Conservation (phyloP, 2,329 filamentous ascomycete genomes). For the Sporothrix pseudoabietina region DNA sequence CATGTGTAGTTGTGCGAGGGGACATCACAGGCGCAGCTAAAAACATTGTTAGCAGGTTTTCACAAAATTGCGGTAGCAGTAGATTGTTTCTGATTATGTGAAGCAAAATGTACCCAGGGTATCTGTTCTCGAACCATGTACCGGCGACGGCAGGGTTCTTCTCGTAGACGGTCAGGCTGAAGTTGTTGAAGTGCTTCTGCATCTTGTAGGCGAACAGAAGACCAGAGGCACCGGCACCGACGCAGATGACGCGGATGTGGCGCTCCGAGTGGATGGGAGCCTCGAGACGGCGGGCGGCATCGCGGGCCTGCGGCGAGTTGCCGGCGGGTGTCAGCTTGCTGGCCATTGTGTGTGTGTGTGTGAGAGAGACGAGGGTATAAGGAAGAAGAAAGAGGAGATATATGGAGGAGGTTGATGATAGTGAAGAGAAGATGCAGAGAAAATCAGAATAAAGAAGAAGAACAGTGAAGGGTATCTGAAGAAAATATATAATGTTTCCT, state of each 20-base stretch:
- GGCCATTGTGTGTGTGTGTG: slow-evolving; percentile 26
- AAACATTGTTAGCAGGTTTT: background rate
- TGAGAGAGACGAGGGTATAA: background rate
- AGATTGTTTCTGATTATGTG: background rate
- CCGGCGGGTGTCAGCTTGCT: slow-evolving; percentile 22
- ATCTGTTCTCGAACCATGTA: slow-evolving; percentile 56
- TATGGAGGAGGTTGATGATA: background rate
- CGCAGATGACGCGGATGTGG: slow-evolving; percentile 43
- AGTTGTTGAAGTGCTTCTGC: slow-evolving; percentile 46
- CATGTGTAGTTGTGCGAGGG: slow-evolving; percentile 54
- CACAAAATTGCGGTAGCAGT: background rate
- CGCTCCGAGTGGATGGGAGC: slow-evolving; percentile 35
- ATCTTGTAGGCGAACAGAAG: slow-evolving; percentile 53
- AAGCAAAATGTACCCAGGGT: slow-evolving; percentile 42
- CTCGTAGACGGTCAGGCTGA: slow-evolving; percentile 46
- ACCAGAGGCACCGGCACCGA: slow-evolving; percentile 53
- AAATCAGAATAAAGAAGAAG: background rate
- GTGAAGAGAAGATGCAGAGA: background rate
- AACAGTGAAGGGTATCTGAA: background rate
- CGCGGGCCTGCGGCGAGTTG: slow-evolving; percentile 19
- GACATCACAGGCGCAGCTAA: slow-evolving; percentile 52
- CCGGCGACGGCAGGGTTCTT: slow-evolving; percentile 52
- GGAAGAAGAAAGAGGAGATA: background rate
- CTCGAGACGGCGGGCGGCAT: slow-evolving; percentile 32
- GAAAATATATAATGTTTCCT: background rate